Base-by-base conservation (phyloP, 352 stramenopile species). In the Globisporangium yorkense region DNA sequence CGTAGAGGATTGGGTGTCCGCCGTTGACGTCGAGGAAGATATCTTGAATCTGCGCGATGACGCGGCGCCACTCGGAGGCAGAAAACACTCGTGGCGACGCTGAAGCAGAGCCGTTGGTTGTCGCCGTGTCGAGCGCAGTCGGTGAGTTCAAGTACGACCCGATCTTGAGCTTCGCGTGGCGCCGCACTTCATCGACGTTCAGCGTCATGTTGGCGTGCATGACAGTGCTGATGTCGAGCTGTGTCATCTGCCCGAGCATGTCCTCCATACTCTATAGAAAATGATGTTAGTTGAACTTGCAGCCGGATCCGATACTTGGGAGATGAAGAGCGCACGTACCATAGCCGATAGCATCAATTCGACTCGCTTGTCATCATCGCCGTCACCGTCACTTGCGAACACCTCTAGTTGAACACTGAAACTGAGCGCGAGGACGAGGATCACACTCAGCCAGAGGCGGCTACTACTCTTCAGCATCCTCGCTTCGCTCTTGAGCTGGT, bases 121-220 rank as follows among this genome's bases (percentile, higher is more conserved):
- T 69, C 56, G 69, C 74, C 4, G 62, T 74, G 45, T 61, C 60
- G 33, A 67, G 67, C 2, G 59, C 63, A 21, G 75, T 74, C 5
- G 85, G 80, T 0, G 79, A 84, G 63, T 97, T 97, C 24, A 98
- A 67, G 56, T 97, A 94, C 39, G 87, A 97, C 13, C 92, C 92
- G 51, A 97, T 70, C 21, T 94, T 88, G 24, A 94, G 71, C 54
- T 75, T 66, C 2, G 87, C 88, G 47, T 90, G 88, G 16, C 81
- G 54, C 46, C 77, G 71, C 31, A 96, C 73, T 5, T 81, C 59
- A 24, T 71, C 74, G 53, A 69, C 59, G 46, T 96, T 87, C 21
- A 92, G 61, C 10, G 76, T 83, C 43, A 70, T 67, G 55, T 96
- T 78, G 2, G 73, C 53, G 46, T 78, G 63, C 31, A 97, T 51